Evolutionary conservation across 352 stramenopile genomes (phyloP).

Genomic region (Phytophthora sansomeana): DNA sequence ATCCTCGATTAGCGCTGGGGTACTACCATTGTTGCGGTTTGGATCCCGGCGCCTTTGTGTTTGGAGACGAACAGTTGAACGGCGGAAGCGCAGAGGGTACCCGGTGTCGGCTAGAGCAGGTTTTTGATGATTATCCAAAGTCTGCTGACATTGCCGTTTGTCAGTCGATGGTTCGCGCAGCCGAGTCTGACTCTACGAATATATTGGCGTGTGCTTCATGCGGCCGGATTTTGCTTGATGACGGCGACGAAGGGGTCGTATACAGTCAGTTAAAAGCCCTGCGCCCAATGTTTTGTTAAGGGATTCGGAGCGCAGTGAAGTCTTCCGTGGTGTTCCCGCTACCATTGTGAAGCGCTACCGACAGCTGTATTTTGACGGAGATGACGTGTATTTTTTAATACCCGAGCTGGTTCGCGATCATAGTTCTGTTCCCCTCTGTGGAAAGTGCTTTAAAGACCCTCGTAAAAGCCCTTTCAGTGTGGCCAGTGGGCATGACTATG

Average conservation of each 20-base stretch:
- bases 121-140: not conserved
- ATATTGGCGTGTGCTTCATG: conserved; percentile 3
- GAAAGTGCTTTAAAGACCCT: not conserved
- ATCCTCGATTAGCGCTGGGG: conserved; percentile 2
- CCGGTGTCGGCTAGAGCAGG: not conserved
- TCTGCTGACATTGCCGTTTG: not conserved
- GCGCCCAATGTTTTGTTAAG: not conserved
- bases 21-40: conserved; percentile 1
- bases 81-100: no score
- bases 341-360: not conserved
- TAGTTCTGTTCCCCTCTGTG: not conserved
- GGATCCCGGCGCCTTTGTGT: not conserved
- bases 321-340: not conserved
- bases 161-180: not conserved
- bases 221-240: not conserved
- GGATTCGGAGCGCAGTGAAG: not conserved
- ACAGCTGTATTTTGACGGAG: not conserved
- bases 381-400: not conserved
- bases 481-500: not conserved
- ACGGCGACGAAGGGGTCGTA: not conserved
- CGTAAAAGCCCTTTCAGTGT: conserved; percentile 7
- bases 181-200: not conserved
- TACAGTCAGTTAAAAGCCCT: not conserved
- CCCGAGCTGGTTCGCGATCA: conserved; percentile 4
- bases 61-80: not conserved